These are phyloP conservation scores for Paramecium sonneborni DNA, from an alignment of 73 alveolate species.

Conservation along the genomic window DNA sequence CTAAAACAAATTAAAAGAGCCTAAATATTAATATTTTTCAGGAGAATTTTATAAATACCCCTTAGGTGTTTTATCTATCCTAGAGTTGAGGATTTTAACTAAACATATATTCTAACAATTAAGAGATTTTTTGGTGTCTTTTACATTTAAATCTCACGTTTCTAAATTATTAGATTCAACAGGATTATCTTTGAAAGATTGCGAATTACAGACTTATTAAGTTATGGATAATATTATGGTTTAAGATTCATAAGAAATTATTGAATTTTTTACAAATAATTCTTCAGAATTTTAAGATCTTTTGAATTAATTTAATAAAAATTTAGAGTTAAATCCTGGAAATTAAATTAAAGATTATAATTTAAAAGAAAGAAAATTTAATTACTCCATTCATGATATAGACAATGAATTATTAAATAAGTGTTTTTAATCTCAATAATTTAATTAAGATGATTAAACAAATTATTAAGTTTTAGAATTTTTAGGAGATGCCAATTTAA, in stretches of 20 bases:
- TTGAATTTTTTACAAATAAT: not conserved
- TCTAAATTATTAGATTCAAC: not conserved
- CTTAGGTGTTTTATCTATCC: not conserved
- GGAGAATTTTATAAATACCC: conserved; percentile 41
- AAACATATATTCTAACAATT: not conserved
- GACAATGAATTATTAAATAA: not conserved
- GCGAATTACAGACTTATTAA: not conserved
- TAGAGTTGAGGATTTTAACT: not conserved
- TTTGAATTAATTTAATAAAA: not conserved
- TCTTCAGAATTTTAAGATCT: not conserved
- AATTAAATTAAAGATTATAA: not conserved
- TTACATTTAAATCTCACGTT: not conserved
- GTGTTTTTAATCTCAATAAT: conserved; percentile 3
- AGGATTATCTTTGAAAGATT: not conserved
- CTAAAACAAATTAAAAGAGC: not conserved
- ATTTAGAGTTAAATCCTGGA: not conserved
- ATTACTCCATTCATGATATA: not conserved
- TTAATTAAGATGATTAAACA: not conserved
- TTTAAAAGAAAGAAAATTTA: not conserved
- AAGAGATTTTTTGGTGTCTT: not conserved
- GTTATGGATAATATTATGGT: not conserved
- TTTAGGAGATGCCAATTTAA: conserved; percentile 62
- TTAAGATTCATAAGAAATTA: not conserved
- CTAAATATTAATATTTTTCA: conserved; percentile 22
- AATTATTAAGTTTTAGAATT: conserved; percentile 60